Percentiles rank a stretch among this genome's conserved stretches.
Evolutionary conservation across 1,139 yeast genomes (phyloP).

Genomic region (Kodamaea plutei): DNA sequence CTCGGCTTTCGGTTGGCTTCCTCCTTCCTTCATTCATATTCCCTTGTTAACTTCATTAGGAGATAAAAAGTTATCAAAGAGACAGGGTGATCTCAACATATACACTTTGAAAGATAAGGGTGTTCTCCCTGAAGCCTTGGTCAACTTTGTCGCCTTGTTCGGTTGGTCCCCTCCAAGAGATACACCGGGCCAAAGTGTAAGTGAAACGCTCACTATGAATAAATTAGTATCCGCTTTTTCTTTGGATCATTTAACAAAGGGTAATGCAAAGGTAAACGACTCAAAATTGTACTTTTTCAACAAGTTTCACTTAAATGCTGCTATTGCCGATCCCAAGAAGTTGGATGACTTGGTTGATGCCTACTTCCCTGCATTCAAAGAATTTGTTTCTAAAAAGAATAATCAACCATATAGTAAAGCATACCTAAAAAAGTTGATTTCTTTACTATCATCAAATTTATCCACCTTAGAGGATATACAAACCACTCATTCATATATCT

Average conservation of each 20-base stretch:
- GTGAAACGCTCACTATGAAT: constrained; percentile 57
- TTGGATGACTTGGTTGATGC: constrained; percentile 31
- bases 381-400: constrained; percentile 8
- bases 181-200: constrained; percentile 43
- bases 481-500: constrained; percentile 45
- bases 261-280: constrained; percentile 88
- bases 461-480: constrained; percentile 46
- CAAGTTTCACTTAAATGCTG: constrained; percentile 52
- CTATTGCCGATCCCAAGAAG: constrained; percentile 29
- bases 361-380: constrained; percentile 17
- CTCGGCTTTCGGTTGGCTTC: constrained; percentile 79
- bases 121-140: constrained; percentile 77
- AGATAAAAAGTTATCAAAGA: constrained; percentile 81
- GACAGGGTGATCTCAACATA: constrained; percentile 79
- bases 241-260: constrained; percentile 74
- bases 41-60: constrained; percentile 73
- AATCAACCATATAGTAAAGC: constrained; percentile 16
- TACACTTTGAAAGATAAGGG: constrained; percentile 57
- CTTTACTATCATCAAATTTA: constrained; percentile 36
- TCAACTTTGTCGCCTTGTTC: constrained; percentile 82
- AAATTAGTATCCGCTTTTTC: constrained; percentile 51
- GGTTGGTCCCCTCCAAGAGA: constrained; percentile 89
- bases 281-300: constrained; percentile 73
- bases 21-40: constrained; percentile 82
- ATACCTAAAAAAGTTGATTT: constrained; percentile 24